These are phyloP conservation scores for Populus hybrid DNA, from an alignment of 441 rosid genomes.

Conservation along the genomic window DNA sequence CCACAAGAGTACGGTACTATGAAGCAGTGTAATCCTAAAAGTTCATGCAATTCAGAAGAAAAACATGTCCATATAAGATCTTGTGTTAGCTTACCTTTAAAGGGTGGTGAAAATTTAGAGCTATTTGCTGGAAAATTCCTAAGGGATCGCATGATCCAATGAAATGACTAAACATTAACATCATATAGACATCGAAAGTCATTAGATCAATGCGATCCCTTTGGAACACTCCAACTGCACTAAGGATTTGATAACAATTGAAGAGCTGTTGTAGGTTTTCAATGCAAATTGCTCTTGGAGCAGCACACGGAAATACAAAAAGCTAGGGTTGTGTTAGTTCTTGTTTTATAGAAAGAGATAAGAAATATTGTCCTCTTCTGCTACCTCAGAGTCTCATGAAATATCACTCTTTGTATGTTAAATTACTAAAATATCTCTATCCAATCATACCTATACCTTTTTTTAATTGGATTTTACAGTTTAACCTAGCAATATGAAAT, in stretches of 20 bases:
- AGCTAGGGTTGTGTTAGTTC: not conserved
- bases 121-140: slow-evolving; percentile 45
- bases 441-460: not conserved
- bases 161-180: not conserved
- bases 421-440: slow-evolving; percentile 17
- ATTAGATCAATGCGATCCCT: slow-evolving; percentile 76
- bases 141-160: slow-evolving; percentile 66
- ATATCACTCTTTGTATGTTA: not conserved
- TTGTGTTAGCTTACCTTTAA: slow-evolving; percentile 15
- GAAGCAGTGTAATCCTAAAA: not conserved
- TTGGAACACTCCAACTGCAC: slow-evolving; percentile 60
- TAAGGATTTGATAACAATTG: slow-evolving; percentile 3
- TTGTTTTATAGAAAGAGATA: slow-evolving; percentile 7
- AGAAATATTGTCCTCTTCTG: slow-evolving; percentile 3
- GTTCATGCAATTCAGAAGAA: not conserved
- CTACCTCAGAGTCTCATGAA: slow-evolving; percentile 15
- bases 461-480: not conserved
- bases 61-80: not conserved
- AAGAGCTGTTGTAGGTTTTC: not conserved
- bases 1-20: not conserved
- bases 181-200: slow-evolving; percentile 1
- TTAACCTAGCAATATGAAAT: not conserved
- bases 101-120: slow-evolving; percentile 23
- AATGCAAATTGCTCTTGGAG: not conserved
- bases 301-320: slow-evolving; percentile 1